Conservation (phyloP, 2,329 filamentous ascomycete genomes). For the Diaporthe eres region DNA sequence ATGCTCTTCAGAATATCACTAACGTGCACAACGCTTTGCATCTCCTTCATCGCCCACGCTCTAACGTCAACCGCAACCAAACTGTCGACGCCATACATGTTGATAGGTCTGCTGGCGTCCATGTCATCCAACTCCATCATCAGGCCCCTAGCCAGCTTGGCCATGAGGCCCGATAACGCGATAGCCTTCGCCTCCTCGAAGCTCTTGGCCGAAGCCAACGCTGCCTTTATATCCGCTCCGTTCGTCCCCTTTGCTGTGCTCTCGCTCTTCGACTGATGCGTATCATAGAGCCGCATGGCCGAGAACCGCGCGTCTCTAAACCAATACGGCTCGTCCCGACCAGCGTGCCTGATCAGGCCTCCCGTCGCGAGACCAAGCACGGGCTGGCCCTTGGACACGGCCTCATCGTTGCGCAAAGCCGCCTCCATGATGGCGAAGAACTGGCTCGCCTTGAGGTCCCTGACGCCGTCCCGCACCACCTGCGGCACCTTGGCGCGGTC, state of each 20-base stretch:
- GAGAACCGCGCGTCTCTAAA: slow-evolving; percentile 49
- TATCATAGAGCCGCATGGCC: slow-evolving; percentile 46
- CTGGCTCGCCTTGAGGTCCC: slow-evolving; percentile 28
- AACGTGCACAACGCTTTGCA: slow-evolving; percentile 7
- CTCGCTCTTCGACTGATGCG: slow-evolving; percentile 42
- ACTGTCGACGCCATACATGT: slow-evolving; percentile 28
- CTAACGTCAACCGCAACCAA: slow-evolving; percentile 21
- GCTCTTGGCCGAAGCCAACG: slow-evolving; percentile 45
- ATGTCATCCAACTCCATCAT: slow-evolving; percentile 51
- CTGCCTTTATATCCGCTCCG: slow-evolving; percentile 43
- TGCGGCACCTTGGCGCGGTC: slow-evolving; percentile 25
- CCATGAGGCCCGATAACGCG: slow-evolving; percentile 48
- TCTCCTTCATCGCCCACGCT: slow-evolving; percentile 29
- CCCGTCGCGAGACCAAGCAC: slow-evolving; percentile 48
- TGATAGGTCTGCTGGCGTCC: slow-evolving; percentile 39
- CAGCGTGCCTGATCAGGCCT: slow-evolving; percentile 47
- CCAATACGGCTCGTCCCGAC: slow-evolving; percentile 50
- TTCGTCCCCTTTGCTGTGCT: slow-evolving; percentile 4
- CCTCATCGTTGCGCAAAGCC: background rate
- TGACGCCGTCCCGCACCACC: slow-evolving; percentile 20
- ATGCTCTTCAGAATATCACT: slow-evolving; percentile 30
- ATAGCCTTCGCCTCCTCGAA: slow-evolving; percentile 44
- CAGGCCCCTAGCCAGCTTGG: slow-evolving; percentile 48
- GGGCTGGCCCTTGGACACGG: slow-evolving; percentile 45
- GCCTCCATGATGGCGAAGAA: slow-evolving; percentile 29